Conservation (phyloP, 2,329 filamentous ascomycete genomes). For the Pezicula neosporulosa region DNA sequence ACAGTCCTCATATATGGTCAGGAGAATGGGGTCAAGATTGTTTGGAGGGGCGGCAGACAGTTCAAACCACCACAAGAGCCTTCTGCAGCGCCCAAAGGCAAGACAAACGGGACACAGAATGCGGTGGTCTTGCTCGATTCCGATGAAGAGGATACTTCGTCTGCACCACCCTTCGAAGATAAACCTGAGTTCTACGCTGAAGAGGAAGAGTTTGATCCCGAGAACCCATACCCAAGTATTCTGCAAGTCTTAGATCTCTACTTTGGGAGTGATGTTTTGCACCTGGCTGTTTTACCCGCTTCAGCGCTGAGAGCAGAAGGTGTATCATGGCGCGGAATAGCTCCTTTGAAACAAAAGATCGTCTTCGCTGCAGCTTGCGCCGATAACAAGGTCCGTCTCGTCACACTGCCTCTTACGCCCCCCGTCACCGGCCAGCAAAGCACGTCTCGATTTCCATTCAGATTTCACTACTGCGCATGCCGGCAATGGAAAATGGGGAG, state of each 20-base stretch:
- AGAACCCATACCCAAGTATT: constrained; percentile 47
- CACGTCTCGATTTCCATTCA: constrained; percentile 46
- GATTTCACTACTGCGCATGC: constrained; percentile 50
- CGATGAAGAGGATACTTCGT: constrained; percentile 49
- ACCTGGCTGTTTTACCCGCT: constrained; percentile 53
- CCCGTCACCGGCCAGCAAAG: constrained; percentile 57
- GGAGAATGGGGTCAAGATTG: constrained; percentile 56
- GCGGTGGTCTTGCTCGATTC: constrained; percentile 61
- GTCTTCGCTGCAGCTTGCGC: constrained; percentile 59
- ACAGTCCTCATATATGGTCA: constrained; percentile 61
- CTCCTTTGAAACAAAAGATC: constrained; percentile 51
- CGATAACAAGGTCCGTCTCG: constrained; percentile 51
- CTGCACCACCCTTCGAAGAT: constrained; percentile 41
- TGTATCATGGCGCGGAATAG: constrained; percentile 39
- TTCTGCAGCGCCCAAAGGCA: constrained; percentile 31
- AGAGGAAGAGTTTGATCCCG: constrained; percentile 33
- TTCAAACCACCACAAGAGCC: constrained; percentile 45
- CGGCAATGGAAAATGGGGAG: constrained; percentile 61
- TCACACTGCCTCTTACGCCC: constrained; percentile 59
- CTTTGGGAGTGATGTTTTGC: constrained; percentile 51
- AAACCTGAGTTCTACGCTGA: constrained; percentile 56
- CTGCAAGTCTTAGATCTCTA: constrained; percentile 59
- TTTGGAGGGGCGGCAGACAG: constrained; percentile 60
- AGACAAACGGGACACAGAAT: constrained; percentile 52
- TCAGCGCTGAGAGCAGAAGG: constrained; percentile 47